A percentile compares a stretch with the other conserved stretches of the same genome.
These are phyloP conservation scores for Fremontodendron californicum DNA, from an alignment of 345 rosid species.

Conservation along the genomic window DNA sequence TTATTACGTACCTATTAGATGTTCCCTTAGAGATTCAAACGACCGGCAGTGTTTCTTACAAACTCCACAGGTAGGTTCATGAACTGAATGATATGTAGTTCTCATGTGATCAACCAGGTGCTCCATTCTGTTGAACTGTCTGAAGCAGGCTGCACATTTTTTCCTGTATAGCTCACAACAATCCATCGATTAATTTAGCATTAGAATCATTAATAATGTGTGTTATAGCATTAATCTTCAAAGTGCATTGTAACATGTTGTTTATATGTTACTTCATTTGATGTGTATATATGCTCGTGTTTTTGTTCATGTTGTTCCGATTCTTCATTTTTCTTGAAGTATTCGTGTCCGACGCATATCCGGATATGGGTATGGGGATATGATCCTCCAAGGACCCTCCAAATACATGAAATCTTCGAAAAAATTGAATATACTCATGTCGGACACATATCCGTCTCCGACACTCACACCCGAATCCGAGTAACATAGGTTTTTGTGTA, in stretches of 20 bases:
- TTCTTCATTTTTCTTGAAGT: no score
- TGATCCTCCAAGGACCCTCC: no score
- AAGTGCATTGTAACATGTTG: neutral
- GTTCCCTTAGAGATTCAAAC: constrained; percentile 89
- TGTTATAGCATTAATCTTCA: neutral
- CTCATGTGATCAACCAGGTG: constrained; percentile 96
- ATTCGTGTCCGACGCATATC: no score
- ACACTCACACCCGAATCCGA: no score
- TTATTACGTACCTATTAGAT: constrained; percentile 65
- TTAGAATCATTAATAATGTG: neutral
- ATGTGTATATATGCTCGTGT: neutral
- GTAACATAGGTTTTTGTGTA: neutral
- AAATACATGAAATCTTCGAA: no score
- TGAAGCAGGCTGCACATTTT: constrained; percentile 89
- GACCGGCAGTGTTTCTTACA: constrained; percentile 88
- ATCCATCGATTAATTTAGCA: neutral
- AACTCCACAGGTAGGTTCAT: constrained; percentile 76
- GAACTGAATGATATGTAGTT: constrained; percentile 69
- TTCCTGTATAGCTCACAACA: constrained; percentile 42
- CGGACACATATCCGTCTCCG: no score
- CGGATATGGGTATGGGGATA: no score
- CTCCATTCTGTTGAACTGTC: constrained; percentile 82
- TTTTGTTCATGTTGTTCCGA: no score
- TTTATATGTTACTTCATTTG: neutral
- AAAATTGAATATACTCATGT: no score